Conservation (phyloP, 1,284 basidiomycete species). For the Xerocomus amazonicus region DNA sequence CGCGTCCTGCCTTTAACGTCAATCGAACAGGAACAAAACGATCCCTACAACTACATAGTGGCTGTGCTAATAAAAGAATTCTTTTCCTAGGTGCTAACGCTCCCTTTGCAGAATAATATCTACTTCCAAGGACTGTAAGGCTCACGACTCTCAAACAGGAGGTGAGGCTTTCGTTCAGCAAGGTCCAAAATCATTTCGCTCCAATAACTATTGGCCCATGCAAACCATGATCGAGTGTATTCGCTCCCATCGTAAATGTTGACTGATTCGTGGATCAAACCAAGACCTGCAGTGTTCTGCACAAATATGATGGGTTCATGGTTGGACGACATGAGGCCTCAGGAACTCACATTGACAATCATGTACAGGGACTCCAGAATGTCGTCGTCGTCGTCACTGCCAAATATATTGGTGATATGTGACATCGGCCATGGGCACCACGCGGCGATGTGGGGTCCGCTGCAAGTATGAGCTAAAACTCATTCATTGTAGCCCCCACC, state of each 20-base stretch:
- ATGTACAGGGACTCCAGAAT: constrained; percentile 58
- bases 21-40: constrained; percentile 12
- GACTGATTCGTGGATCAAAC: constrained; percentile 73
- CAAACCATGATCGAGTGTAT: constrained; percentile 79
- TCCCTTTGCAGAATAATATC: neutral
- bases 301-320: constrained; percentile 1
- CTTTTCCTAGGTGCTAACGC: neutral
- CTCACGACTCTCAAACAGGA: constrained; percentile 54
- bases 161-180: constrained; percentile 64
- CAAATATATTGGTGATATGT: constrained; percentile 68
- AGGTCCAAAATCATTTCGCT: constrained; percentile 77
- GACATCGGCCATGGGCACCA: constrained; percentile 83
- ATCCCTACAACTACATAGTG: constrained; percentile 15
- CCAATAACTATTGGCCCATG: constrained; percentile 79
- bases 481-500: neutral
- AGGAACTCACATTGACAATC: constrained; percentile 57
- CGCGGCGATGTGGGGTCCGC: constrained; percentile 70
- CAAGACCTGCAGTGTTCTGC: constrained; percentile 70
- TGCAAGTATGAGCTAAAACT: constrained; percentile 27
- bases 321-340: neutral
- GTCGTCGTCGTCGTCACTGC: constrained; percentile 66
- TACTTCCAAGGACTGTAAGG: constrained; percentile 49
- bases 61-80: constrained; percentile 17
- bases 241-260: constrained; percentile 54
- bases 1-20: constrained; percentile 22